Percentiles rank a stretch among this genome's conserved stretches.
Conservation (phyloP, 2,329 filamentous ascomycete species). For the Sclerotinia glacialis region DNA sequence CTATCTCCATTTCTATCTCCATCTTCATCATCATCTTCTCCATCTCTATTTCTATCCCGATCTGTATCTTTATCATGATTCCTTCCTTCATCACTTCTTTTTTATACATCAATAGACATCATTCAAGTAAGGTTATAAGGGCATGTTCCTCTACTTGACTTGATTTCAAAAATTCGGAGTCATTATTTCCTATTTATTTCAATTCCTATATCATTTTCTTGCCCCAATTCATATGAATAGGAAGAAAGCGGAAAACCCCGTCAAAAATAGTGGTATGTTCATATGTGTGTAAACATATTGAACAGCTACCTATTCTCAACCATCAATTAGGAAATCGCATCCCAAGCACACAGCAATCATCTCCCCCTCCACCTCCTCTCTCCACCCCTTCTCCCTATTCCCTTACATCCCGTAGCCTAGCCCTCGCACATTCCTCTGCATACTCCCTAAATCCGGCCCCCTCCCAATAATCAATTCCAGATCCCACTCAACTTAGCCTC, state of each 20-base stretch:
- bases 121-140: background rate
- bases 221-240: no score
- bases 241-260: no score
- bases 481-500: background rate
- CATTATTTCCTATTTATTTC: background rate
- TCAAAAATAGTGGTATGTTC: background rate
- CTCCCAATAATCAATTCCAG: constrained; percentile 6
- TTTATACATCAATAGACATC: background rate
- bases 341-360: background rate
- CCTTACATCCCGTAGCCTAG: background rate
- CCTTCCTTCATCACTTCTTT: background rate
- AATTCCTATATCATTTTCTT: background rate
- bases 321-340: background rate
- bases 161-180: background rate
- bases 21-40: no score
- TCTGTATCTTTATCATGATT: background rate
- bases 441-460: background rate
- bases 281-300: background rate
- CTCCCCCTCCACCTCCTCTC: background rate
- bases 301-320: background rate
- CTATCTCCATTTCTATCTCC: background rate
- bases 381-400: background rate
- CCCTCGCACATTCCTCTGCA: constrained; percentile 6
- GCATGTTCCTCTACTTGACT: background rate
- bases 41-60: background rate